Evolutionary conservation across 352 stramenopile species (phyloP), one percentile per base, ranked within the genome.

Genomic region (Globisporangium polare): DNA sequence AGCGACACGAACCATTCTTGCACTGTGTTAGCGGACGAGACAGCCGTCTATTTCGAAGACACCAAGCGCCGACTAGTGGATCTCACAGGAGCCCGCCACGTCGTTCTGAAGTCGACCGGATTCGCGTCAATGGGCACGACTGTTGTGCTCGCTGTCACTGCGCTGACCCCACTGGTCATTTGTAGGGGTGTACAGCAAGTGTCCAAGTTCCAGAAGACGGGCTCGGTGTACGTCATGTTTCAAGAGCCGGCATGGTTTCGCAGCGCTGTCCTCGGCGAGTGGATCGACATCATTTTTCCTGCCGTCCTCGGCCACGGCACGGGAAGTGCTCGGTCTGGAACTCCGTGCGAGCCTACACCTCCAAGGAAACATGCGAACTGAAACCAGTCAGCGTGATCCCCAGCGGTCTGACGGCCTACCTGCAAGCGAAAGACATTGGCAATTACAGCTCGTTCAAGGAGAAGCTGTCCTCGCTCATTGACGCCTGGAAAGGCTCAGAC

Each of bases 381-480:
- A 56, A 35, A 39, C 6, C 17, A 9, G 18, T 45, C 22, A 20
- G n/a, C 12, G 3, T 56, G 50, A 27, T 56, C 27, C 29, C 29
- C 4, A 29, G 50, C n/a, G 29, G 50, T 9, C 15, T 56, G 5
- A 56, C 29, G 1, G 18, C 50, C 15, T 56, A 56, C n/a, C 29
- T 56, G 1, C 31, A 45, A 43, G 50, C 50, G 17, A 18, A 13
- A 17, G 50, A 56, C 18, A 56, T 56, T 18, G 27, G 17, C 27
- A 45, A 45, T 6, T 56, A 56, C 50, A 56, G 41, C 29, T 33
- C 18, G 6, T 45, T 56, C 50, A 56, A 56, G 29, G 50, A 56
- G 29, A 17, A 56, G 27, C 27, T 45, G 27, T 56, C 13, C 2
- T 18, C 46, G 0, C 5, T 53, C 17, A 53, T 35, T 3, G 13